Evolutionary conservation across 75 land plant species (phyloP).

Genomic region (Cunninghamia lanceolata): DNA sequence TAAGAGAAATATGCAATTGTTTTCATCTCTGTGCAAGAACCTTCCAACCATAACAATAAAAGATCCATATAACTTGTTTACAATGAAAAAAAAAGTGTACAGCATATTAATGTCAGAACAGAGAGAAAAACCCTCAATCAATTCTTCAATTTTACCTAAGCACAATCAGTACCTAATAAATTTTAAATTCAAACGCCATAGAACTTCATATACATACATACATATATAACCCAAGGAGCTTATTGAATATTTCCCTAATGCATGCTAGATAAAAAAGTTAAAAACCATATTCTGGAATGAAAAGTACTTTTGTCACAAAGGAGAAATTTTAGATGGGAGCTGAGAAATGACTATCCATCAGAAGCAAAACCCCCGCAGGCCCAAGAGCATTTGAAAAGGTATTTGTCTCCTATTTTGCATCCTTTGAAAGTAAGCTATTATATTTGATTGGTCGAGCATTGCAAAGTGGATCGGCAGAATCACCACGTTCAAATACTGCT

Average conservation of each 20-base stretch:
- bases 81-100: not conserved
- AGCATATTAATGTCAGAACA: not conserved
- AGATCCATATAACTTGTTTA: not conserved
- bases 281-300: not conserved
- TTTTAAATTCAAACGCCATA: not conserved
- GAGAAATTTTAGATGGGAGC: not conserved
- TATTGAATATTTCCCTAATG: not conserved
- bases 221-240: not conserved
- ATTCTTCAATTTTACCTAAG: not conserved
- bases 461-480: conserved; percentile 48
- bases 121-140: not conserved
- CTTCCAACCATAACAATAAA: not conserved
- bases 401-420: conserved; percentile 29
- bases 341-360: not conserved
- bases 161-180: not conserved
- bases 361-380: not conserved
- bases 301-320: not conserved
- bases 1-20: not conserved
- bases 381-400: too few relatives aligned
- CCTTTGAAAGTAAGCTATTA: conserved; percentile 63
- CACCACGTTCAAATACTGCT: conserved; percentile 82
- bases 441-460: conserved; percentile 53
- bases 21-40: not conserved
- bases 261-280: not conserved
- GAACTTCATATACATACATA: not conserved